These are phyloP conservation scores for Ammopiptanthus mongolicus DNA, from an alignment of 306 rosid genomes.

Conservation along the genomic window DNA sequence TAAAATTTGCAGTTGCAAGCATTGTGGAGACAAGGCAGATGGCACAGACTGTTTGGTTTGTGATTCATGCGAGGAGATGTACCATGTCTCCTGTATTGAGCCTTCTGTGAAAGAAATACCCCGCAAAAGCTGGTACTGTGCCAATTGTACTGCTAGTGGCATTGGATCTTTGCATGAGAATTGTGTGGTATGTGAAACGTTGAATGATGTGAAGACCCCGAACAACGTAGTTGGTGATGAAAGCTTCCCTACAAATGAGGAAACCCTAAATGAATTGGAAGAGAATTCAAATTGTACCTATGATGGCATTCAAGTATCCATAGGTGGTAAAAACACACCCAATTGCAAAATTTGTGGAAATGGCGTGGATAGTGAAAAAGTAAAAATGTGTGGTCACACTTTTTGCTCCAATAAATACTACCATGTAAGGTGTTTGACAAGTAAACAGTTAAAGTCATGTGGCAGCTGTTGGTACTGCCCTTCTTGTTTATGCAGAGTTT, in stretches of 20 bases:
- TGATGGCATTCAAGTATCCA: slow-evolving; percentile 36
- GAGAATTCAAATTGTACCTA: slow-evolving; percentile 46
- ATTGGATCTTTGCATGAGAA: slow-evolving; percentile 58
- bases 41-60: slow-evolving; percentile 83
- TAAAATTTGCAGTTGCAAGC: slow-evolving; percentile 56
- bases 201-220: slow-evolving; percentile 37
- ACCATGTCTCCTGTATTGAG: slow-evolving; percentile 79
- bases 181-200: slow-evolving; percentile 73
- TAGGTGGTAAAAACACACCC: neutral
- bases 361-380: slow-evolving; percentile 37
- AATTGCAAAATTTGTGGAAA: slow-evolving; percentile 63
- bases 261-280: slow-evolving; percentile 32
- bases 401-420: slow-evolving; percentile 53
- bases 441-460: slow-evolving; percentile 47
- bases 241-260: slow-evolving; percentile 39
- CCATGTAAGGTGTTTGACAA: slow-evolving; percentile 76
- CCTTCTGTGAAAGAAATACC: slow-evolving; percentile 83
- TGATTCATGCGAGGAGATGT: slow-evolving; percentile 95
- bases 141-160: slow-evolving; percentile 54
- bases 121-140: slow-evolving; percentile 80
- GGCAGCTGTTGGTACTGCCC: slow-evolving; percentile 81
- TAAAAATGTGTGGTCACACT: slow-evolving; percentile 53
- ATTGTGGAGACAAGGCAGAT: slow-evolving; percentile 67
- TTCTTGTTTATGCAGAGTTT: slow-evolving; percentile 79
- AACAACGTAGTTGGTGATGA: slow-evolving; percentile 36